These are phyloP conservation scores for Camellia oleifera DNA, from an alignment of 179 eudicot species.

Conservation along the genomic window DNA sequence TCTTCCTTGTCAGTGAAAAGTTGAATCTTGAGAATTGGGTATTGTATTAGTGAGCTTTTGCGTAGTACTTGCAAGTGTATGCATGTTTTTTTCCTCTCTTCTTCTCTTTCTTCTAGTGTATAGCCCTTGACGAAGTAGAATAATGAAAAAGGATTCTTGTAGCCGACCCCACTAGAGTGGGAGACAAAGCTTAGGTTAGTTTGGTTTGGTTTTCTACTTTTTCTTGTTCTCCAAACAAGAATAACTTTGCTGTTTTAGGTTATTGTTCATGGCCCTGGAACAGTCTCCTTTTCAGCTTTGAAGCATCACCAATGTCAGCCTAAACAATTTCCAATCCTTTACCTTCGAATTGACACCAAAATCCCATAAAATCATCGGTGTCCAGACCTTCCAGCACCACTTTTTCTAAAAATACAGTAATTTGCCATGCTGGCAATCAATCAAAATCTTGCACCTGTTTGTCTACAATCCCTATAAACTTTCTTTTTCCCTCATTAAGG, in stretches of 20 bases:
- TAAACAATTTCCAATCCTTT: background rate
- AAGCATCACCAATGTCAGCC: background rate
- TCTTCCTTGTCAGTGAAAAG: background rate
- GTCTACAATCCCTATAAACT: background rate
- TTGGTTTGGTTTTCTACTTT: background rate
- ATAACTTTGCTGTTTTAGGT: background rate
- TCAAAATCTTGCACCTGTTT: background rate
- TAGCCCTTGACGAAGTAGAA: no score
- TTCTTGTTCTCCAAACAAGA: background rate
- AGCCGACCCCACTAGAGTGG: no score
- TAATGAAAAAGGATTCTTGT: no score
- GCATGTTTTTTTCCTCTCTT: background rate
- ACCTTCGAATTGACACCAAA: background rate
- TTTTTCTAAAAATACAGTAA: no score
- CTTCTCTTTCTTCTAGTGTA: no score
- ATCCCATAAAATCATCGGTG: background rate
- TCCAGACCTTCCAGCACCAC: background rate
- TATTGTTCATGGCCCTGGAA: background rate
- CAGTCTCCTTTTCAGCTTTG: background rate
- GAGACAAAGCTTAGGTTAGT: no score
- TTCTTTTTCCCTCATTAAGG: background rate
- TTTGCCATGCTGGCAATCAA: background rate
- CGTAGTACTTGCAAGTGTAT: background rate
- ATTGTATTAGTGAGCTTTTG: background rate
- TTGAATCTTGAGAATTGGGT: background rate